These are phyloP conservation scores for Pseudozyma hubeiensis DNA, from an alignment of 1,284 basidiomycete genomes.

Conservation along the genomic window DNA sequence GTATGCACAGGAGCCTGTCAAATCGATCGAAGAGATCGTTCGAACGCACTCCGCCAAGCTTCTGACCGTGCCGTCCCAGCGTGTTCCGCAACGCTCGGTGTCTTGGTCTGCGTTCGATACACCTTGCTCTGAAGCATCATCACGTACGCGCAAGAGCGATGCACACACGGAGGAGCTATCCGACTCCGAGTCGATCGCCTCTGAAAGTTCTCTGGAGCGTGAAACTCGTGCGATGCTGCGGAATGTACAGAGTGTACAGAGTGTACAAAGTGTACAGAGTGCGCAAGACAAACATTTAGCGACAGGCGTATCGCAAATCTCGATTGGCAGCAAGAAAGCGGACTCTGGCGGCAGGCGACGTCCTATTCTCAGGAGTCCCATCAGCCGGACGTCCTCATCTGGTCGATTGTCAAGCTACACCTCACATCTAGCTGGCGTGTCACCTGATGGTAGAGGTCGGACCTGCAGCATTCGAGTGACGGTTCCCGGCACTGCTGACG, in stretches of 20 bases:
- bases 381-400: background rate
- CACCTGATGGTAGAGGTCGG: conserved; percentile 81
- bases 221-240: conserved; percentile 22
- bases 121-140: background rate
- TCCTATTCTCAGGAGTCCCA: background rate
- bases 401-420: background rate
- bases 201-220: conserved; percentile 26
- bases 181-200: conserved; percentile 13
- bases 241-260: background rate
- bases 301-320: conserved; percentile 7
- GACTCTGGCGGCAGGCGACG: background rate
- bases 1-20: conserved; percentile 20
- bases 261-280: background rate
- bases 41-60: conserved; percentile 65
- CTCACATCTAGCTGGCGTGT: background rate
- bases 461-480: conserved; percentile 84
- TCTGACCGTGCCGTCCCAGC: conserved; percentile 49
- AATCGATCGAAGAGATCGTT: conserved; percentile 69
- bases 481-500: conserved; percentile 78
- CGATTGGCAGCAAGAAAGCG: background rate
- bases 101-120: conserved; percentile 48
- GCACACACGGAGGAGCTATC: background rate
- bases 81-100: conserved; percentile 50
- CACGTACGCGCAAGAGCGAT: background rate
- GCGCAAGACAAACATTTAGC: conserved; percentile 2